Evolutionary conservation across 441 rosid species (phyloP).

Genomic region (Bruguiera hainesii): DNA sequence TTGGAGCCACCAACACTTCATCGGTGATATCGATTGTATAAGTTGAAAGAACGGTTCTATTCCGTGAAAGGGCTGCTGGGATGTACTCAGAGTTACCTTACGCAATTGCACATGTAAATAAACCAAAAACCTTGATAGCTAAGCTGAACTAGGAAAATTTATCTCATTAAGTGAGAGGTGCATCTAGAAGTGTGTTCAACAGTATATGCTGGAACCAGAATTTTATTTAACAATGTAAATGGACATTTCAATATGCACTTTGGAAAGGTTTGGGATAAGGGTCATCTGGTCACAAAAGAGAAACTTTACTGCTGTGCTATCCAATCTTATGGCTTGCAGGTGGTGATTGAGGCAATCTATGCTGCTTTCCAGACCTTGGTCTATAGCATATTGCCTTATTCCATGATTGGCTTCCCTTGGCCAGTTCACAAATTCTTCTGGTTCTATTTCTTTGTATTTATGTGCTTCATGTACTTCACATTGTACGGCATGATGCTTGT

Average conservation of each 20-base stretch:
- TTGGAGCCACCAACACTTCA: conserved; percentile 71
- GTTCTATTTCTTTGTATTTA: conserved; percentile 54
- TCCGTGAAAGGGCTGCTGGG: conserved; percentile 89
- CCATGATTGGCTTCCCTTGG: conserved; percentile 56
- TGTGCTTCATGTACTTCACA: conserved; percentile 63
- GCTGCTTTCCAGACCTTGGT: conserved; percentile 50
- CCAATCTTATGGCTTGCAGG: conserved; percentile 29
- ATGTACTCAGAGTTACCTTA: conserved; percentile 70
- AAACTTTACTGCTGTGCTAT: no score
- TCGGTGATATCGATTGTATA: conserved; percentile 59
- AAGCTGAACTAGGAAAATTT: no score
- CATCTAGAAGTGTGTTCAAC: not conserved
- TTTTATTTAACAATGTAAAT: no score
- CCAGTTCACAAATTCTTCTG: conserved; percentile 39
- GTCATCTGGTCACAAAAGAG: no score
- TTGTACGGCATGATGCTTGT: conserved; percentile 74
- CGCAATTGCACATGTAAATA: conserved; percentile 57
- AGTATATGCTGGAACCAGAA: not conserved
- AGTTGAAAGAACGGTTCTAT: conserved; percentile 78
- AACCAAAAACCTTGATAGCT: no score
- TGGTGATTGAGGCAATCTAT: conserved; percentile 47
- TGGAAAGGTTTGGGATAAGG: no score
- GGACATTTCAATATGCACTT: no score
- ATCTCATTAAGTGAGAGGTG: not conserved
- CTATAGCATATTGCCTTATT: conserved; percentile 41